Base-by-base conservation (phyloP, 148 eudicot species). In the Chenopodium formosanum region DNA sequence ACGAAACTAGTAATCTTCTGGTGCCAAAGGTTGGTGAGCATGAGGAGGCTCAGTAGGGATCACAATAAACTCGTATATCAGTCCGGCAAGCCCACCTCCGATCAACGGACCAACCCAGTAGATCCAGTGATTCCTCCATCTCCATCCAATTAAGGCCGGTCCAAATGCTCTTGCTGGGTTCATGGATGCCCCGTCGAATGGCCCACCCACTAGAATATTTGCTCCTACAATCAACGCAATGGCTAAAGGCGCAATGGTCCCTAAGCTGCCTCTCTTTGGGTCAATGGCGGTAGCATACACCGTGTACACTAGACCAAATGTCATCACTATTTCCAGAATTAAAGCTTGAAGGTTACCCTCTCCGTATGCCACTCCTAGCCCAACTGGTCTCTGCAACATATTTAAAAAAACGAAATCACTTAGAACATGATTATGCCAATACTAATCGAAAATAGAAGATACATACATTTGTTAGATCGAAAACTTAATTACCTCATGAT, bases 131-230 rank as follows among this genome's bases (percentile, higher is more conserved):
- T 86, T 37, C 31, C 83, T 81, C 91, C 91, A 91, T 23, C 87
- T 79, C 87, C 90, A 85, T 73, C 94, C 90, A 40, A 91, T 84
- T 56, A 91, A 87, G 37, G 92, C 92, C 0, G 92, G 92, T 11
- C 92, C 92, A 44, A 92, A 92, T 1, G 91, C 85, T 62, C 91
- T 88, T 0, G 95, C 92, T 4, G 95, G 95, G 87, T 92, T 92
- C 95, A 92, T 92, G n/a, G 93, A 90, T 0, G 90, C 95, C 14
- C 95, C 93, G n/a, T 92, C 95, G 11, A 90, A 92, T 34, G 93
- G 91, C 34, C 93, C 95, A 4, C 95, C 95, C 9, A 84, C 93
- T 19, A 92, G 81, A 71, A 90, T 88, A 77, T 92, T 92, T 8
- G 95, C 95, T 13, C 90, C 92, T 22, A 92, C 93, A 4, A 92